phyloP scores from a whole-genome alignment of 805 yeast species.

The Kazachstania psychrophila region DNA sequence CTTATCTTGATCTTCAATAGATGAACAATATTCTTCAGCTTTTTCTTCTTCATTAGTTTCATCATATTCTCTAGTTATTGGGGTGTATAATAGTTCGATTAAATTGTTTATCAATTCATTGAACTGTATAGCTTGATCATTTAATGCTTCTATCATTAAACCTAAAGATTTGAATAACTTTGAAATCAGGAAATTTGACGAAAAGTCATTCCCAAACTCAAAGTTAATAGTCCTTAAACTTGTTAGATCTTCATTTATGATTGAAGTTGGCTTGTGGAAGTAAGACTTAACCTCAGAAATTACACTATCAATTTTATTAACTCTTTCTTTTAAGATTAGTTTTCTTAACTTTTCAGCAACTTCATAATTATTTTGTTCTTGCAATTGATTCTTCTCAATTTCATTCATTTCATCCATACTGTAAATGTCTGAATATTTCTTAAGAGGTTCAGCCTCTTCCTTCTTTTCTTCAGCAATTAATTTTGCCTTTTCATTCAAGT shows the following conservation, averaged over 20 bases:
- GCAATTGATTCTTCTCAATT: slow-evolving; percentile 30
- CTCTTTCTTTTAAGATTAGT: slow-evolving; percentile 37
- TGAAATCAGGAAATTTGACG: slow-evolving; percentile 15
- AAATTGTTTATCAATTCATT: slow-evolving; percentile 14
- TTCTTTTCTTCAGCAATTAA: slow-evolving; percentile 10
- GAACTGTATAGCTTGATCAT: slow-evolving; percentile 22
- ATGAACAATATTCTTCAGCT: slow-evolving; percentile 70
- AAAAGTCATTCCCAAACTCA: slow-evolving; percentile 13
- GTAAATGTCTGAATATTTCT: slow-evolving; percentile 16
- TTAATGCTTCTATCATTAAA: slow-evolving; percentile 10
- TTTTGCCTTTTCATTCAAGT: slow-evolving; percentile 22
- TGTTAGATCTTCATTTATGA: slow-evolving; percentile 4
- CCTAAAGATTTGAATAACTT: slow-evolving; percentile 17
- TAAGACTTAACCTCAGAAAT: slow-evolving; percentile 21
- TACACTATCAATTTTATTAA: slow-evolving; percentile 17
- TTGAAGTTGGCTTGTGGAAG: slow-evolving; percentile 5
- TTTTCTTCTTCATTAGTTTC: slow-evolving; percentile 35
- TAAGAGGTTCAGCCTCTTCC: neutral
- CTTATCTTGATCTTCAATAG: slow-evolving; percentile 67
- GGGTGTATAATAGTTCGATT: slow-evolving; percentile 15
- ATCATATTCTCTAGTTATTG: slow-evolving; percentile 19
- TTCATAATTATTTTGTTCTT: slow-evolving; percentile 46
- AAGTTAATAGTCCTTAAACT: slow-evolving; percentile 11
- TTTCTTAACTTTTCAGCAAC: slow-evolving; percentile 55
- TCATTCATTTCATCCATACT: slow-evolving; percentile 22